Conservation (phyloP, 192 early-diverging fungal species). For the Podila minutissima region DNA sequence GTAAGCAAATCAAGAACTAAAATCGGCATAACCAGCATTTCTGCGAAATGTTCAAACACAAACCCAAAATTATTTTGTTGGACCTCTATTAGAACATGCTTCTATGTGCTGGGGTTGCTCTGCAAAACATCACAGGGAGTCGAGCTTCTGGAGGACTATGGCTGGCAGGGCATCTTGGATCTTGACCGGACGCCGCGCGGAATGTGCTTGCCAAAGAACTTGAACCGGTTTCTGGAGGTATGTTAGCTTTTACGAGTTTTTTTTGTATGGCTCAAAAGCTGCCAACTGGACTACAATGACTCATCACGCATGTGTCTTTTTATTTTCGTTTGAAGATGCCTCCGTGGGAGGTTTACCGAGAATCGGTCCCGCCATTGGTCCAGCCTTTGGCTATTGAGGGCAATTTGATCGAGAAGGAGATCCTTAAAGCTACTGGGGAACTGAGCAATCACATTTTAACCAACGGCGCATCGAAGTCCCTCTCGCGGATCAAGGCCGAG, state of each 20-base stretch:
- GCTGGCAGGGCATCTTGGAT: slow-evolving; percentile 77
- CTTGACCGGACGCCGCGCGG: slow-evolving; percentile 60
- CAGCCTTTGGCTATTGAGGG: slow-evolving; percentile 40
- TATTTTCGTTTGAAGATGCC: slow-evolving; percentile 43
- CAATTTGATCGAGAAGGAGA: slow-evolving; percentile 61
- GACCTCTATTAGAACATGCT: slow-evolving; percentile 68
- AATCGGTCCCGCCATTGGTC: slow-evolving; percentile 50
- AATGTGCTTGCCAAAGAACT: slow-evolving; percentile 73
- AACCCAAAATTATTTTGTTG: neutral
- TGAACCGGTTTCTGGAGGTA: slow-evolving; percentile 70
- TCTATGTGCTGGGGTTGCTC: slow-evolving; percentile 77
- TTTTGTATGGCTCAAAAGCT: neutral
- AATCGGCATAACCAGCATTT: too few relatives aligned
- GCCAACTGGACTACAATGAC: neutral
- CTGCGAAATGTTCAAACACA: neutral
- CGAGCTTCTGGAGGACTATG: slow-evolving; percentile 74
- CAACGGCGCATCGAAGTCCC: slow-evolving; percentile 75
- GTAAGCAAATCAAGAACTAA: slow-evolving; percentile 47
- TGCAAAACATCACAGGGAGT: slow-evolving; percentile 74
- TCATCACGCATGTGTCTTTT: neutral
- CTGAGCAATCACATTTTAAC: slow-evolving; percentile 86
- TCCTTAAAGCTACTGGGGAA: slow-evolving; percentile 78
- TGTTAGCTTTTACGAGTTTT: neutral
- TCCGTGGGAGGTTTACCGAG: slow-evolving; percentile 54
- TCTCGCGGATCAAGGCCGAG: slow-evolving; percentile 71